These are phyloP conservation scores for Neurospora sp. DNA, from an alignment of 495 filamentous ascomycete genomes.

Conservation along the genomic window DNA sequence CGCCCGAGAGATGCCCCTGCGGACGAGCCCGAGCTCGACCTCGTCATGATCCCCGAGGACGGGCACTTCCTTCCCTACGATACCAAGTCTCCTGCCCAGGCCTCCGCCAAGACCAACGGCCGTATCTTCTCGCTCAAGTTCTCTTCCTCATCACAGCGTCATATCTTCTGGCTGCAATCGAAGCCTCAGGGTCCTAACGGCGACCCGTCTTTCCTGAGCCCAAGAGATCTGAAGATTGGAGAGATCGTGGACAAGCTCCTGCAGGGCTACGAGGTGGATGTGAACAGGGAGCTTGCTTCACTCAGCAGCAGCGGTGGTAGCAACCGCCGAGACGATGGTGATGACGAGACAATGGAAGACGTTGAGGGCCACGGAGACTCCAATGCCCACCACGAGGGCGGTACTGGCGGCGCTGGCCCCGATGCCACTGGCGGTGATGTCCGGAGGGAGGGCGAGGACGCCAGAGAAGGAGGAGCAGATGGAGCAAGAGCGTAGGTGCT, in stretches of 20 bases:
- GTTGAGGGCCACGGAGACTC: conserved; percentile 55
- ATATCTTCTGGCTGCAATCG: conserved; percentile 95
- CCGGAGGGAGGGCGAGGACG: conserved; percentile 76
- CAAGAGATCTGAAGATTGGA: conserved; percentile 69
- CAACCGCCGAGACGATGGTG: conserved; percentile 46
- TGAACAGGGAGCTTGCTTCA: conserved; percentile 62
- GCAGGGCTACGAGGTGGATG: conserved; percentile 83
- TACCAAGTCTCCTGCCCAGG: conserved; percentile 32
- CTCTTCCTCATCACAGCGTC: conserved; percentile 76
- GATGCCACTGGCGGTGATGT: conserved; percentile 84
- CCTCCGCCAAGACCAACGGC: conserved; percentile 63
- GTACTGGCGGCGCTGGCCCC: conserved; percentile 68
- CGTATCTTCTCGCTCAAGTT: conserved; percentile 94
- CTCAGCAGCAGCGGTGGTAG: conserved; percentile 54
- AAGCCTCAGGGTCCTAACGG: conserved; percentile 66
- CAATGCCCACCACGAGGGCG: conserved; percentile 46
- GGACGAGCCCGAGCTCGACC: conserved; percentile 64
- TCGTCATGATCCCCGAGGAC: conserved; percentile 86
- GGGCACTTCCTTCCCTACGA: conserved; percentile 75
- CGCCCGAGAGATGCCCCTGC: conserved; percentile 45
- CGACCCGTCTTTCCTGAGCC: conserved; percentile 69
- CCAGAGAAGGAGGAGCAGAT: conserved; percentile 86
- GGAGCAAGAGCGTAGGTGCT: conserved; percentile 98
- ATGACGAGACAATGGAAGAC: conserved; percentile 80
- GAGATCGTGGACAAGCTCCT: conserved; percentile 74